These are phyloP conservation scores for Phytophthora nicotianae DNA, from an alignment of 352 stramenopile genomes.

Conservation along the genomic window DNA sequence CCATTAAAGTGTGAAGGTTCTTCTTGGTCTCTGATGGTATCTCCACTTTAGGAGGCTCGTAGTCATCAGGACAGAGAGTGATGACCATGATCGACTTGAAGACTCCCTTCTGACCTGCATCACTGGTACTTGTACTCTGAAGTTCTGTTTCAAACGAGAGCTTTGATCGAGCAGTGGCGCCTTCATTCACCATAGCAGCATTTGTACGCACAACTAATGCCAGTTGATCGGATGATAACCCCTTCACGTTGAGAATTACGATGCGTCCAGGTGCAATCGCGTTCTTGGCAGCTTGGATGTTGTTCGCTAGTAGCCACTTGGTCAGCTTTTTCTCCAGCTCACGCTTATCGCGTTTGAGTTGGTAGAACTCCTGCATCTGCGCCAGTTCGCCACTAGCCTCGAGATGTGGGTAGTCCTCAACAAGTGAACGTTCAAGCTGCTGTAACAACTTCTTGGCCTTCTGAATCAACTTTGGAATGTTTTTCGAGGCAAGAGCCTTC, in stretches of 20 bases:
- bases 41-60: slow-evolving; percentile 52
- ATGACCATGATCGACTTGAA: slow-evolving; percentile 82
- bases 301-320: slow-evolving; percentile 73
- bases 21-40: slow-evolving; percentile 21
- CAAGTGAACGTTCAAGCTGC: slow-evolving; percentile 52
- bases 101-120: slow-evolving; percentile 36
- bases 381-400: slow-evolving; percentile 61
- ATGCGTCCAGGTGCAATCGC: slow-evolving; percentile 69
- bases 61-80: slow-evolving; percentile 70
- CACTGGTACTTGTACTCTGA: slow-evolving; percentile 18
- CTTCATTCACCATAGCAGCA: slow-evolving; percentile 27
- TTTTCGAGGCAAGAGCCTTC: slow-evolving; percentile 79
- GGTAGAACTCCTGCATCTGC: slow-evolving; percentile 67
- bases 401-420: slow-evolving; percentile 69
- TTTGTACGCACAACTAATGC: slow-evolving; percentile 70
- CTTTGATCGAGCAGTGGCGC: slow-evolving; percentile 41
- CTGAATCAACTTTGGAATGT: slow-evolving; percentile 78
- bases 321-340: slow-evolving; percentile 76
- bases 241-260: slow-evolving; percentile 70
- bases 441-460: slow-evolving; percentile 59
- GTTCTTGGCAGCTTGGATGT: slow-evolving; percentile 61
- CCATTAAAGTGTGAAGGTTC: slow-evolving; percentile 18
- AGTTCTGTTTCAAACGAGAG: slow-evolving; percentile 50
- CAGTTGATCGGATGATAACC: slow-evolving; percentile 58
- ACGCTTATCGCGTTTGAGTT: slow-evolving; percentile 73